Base-by-base conservation (phyloP, 108 stramenopile species). In the Fragilariopsis cylindrus region DNA sequence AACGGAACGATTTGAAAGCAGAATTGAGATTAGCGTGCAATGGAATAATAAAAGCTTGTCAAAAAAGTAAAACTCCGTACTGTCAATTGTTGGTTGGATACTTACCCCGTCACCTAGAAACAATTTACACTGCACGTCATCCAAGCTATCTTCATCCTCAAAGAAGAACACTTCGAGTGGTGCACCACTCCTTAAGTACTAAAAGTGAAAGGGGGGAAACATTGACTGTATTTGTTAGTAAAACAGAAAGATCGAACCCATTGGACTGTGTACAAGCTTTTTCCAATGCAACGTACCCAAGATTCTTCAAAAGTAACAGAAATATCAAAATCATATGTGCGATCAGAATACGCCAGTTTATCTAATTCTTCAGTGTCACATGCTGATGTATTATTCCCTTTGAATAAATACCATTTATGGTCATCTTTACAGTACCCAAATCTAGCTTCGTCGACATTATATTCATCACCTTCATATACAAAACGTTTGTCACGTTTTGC, bases 281-380 rank as follows among this genome's bases (percentile, higher is more conserved):
- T 21, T 21, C 21, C 21, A 21, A 21, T 21, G n/a, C n/a, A n/a
- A 43, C 41, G 4, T 41, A 7, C 21, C 18, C n/a, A 57, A 57
- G 15, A 3, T n/a, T 43, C 7, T 44, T 44, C 40, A 18, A 30
- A 21, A 40, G 46, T 63, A 45, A 41, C 55, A 6, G 5, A 63
- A 42, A n/a, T 45, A 63, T 45, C 62, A 63, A 63, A 63, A 63
- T n/a, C 5, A 43, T 63, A 63, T 8, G 62, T 63, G 5, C n/a
- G 11, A 6, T 41, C 40, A 11, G 62, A 63, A 63, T 9, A 63
- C 3, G 62, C 62, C 42, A 63, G 3, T 44, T 45, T 21, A 3
- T 44, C 30, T 7, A 4, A 9, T 12, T 11, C 40, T 4, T 41
- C n/a, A 44, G 46, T 13, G 13, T 9, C 7, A 45, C 62, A 63